phyloP scores from a whole-genome alignment of 345 rosid species.

The Xanthoceras sorbifolium region DNA sequence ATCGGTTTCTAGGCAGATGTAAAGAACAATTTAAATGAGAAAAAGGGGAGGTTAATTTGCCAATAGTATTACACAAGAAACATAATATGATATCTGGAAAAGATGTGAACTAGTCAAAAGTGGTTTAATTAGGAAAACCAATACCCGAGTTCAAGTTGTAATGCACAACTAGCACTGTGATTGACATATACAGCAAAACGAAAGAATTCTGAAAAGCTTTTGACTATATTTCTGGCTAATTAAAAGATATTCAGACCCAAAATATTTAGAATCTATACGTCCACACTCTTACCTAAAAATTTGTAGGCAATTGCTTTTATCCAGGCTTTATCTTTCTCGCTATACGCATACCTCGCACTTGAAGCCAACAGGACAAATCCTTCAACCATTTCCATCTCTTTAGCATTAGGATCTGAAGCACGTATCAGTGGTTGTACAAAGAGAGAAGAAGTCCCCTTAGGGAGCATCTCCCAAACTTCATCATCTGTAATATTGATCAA shows the following conservation, averaged over 20 bases:
- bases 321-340: conserved; percentile 87
- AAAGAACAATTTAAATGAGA: neutral
- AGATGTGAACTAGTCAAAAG: neutral
- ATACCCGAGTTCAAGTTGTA: neutral
- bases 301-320: conserved; percentile 71
- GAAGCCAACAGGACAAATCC: conserved; percentile 81
- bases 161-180: neutral
- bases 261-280: conserved; percentile 25
- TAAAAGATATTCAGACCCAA: neutral
- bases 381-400: conserved; percentile 33
- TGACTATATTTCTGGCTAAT: neutral
- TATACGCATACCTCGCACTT: conserved; percentile 68
- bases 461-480: conserved; percentile 59
- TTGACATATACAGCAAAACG: neutral
- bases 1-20: neutral
- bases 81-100: neutral
- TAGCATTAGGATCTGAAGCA: conserved; percentile 23
- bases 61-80: neutral
- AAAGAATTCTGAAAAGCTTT: conserved; percentile 7
- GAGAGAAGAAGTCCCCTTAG: conserved; percentile 64
- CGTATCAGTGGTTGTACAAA: conserved; percentile 60
- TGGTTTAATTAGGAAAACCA: neutral
- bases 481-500: conserved; percentile 49
- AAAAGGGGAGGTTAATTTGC: neutral
- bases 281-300: conserved; percentile 50